phyloP scores from a whole-genome alignment of 1,139 yeast species.

The Geotrichum siamense region DNA sequence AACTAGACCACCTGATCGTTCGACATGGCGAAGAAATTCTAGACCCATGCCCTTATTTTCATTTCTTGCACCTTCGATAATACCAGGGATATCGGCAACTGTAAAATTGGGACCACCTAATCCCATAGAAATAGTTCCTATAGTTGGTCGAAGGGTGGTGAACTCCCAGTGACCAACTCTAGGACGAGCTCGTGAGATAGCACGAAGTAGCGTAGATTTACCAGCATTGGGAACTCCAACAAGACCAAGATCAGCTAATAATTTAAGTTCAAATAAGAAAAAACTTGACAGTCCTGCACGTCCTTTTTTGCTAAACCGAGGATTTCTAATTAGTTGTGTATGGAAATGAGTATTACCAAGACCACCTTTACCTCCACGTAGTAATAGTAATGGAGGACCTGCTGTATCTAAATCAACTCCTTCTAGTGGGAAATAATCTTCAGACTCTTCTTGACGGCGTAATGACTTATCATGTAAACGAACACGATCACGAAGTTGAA shows the following conservation, averaged over 20 bases:
- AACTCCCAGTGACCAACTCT: slow-evolving; percentile 96
- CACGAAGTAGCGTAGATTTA: slow-evolving; percentile 76
- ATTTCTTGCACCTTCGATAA: slow-evolving; percentile 71
- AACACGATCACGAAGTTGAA: slow-evolving; percentile 54
- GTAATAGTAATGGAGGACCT: slow-evolving; percentile 60
- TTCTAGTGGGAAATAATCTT: slow-evolving; percentile 66
- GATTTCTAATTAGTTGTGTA: slow-evolving; percentile 77
- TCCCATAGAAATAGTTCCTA: slow-evolving; percentile 73
- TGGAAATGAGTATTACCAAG: slow-evolving; percentile 93
- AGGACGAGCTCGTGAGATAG: slow-evolving; percentile 87
- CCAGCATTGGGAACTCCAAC: slow-evolving; percentile 98
- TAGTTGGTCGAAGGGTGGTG: slow-evolving; percentile 85
- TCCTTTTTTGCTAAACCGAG: slow-evolving; percentile 78
- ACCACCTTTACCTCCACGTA: slow-evolving; percentile 89
- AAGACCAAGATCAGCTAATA: slow-evolving; percentile 85
- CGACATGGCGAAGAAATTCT: slow-evolving; percentile 85
- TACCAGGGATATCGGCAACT: slow-evolving; percentile 97
- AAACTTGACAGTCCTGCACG: slow-evolving; percentile 58
- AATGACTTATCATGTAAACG: slow-evolving; percentile 54
- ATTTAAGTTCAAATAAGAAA: slow-evolving; percentile 74
- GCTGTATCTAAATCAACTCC: slow-evolving; percentile 72
- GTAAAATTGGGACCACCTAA: slow-evolving; percentile 67
- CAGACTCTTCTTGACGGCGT: slow-evolving; percentile 51
- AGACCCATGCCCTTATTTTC: slow-evolving; percentile 87
- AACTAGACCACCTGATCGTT: slow-evolving; percentile 81